Percentiles rank a stretch among this genome's conserved stretches.
Conservation (phyloP, 495 filamentous ascomycete genomes). For the Talaromyces adpressus region DNA sequence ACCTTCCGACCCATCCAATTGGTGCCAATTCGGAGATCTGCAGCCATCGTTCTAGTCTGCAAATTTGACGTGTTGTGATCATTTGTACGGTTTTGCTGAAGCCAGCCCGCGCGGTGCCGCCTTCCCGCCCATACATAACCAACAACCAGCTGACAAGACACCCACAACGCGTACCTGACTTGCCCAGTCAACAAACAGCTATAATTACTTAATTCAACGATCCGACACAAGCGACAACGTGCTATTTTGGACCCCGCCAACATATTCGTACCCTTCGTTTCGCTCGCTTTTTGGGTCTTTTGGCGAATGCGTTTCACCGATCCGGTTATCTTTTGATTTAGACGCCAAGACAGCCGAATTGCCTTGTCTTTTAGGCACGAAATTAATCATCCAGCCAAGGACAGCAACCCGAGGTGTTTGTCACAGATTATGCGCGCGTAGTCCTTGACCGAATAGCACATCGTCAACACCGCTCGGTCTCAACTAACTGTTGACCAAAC, state of each 20-base stretch:
- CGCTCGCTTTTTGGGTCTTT: not conserved
- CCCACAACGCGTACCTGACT: conserved; percentile 4
- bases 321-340: not conserved
- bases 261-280: not conserved
- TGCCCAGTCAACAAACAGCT: not conserved
- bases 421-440: not conserved
- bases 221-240: not conserved
- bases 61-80: conserved; percentile 4
- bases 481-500: not conserved
- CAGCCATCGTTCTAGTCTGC: not conserved
- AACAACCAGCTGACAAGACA: not conserved
- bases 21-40: not conserved
- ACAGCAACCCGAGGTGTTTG: not conserved
- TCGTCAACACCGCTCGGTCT: not conserved
- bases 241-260: not conserved
- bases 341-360: conserved; percentile 1
- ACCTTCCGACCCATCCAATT: not conserved
- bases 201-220: not conserved
- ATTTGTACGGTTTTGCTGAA: not conserved
- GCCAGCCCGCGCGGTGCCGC: not conserved
- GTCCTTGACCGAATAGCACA: not conserved
- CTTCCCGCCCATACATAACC: not conserved
- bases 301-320: not conserved
- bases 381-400: not conserved
- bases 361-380: conserved; percentile 3